A percentile compares a stretch with the other conserved stretches of the same genome.
Conservation (phyloP, 164 flowering plant genomes). For the Vitis vinifera region DNA sequence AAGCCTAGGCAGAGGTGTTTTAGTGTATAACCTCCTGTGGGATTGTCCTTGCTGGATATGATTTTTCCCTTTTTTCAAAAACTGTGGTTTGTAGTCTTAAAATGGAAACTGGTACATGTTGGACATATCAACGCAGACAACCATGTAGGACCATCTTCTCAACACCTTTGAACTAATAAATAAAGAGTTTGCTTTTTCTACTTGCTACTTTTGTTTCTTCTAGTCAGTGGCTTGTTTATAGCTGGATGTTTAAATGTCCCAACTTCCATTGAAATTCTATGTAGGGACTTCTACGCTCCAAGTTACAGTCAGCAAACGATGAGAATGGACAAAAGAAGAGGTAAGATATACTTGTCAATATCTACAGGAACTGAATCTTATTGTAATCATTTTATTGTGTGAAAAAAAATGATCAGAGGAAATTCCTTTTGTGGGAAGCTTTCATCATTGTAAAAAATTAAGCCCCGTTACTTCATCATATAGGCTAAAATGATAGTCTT, state of each 20-base stretch:
- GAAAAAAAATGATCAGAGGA: neutral
- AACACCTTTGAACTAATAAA: neutral
- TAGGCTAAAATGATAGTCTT: neutral
- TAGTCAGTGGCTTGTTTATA: neutral
- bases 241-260: neutral
- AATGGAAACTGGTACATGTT: too few relatives aligned
- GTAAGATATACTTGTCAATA: conserved; percentile 29
- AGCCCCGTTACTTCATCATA: neutral
- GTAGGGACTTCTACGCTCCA: conserved; percentile 85
- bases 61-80: too few relatives aligned
- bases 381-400: neutral
- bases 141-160: neutral
- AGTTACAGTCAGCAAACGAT: conserved; percentile 77
- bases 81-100: too few relatives aligned
- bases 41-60: too few relatives aligned
- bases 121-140: too few relatives aligned
- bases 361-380: neutral
- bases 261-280: neutral
- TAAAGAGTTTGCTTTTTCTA: neutral
- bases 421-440: neutral
- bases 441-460: neutral
- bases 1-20: too few relatives aligned
- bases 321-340: conserved; percentile 71
- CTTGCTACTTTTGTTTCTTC: neutral
- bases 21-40: too few relatives aligned